These are phyloP conservation scores for Fusarium sp. DNA, from an alignment of 2,329 filamentous ascomycete genomes.

Conservation along the genomic window DNA sequence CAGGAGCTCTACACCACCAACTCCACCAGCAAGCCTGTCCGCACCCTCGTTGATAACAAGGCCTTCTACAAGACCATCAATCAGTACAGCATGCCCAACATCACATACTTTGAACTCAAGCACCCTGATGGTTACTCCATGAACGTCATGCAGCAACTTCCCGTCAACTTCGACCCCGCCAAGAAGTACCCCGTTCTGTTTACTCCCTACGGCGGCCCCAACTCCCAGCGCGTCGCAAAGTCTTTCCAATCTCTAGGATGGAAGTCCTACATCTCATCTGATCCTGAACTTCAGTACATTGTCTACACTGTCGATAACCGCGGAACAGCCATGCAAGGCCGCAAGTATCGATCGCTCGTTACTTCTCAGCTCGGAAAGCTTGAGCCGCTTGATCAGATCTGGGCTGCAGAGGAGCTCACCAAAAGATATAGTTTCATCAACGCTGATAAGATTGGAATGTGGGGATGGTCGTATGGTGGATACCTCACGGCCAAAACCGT, in stretches of 20 bases:
- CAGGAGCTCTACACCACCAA: slow-evolving; percentile 71
- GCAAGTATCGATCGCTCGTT: slow-evolving; percentile 68
- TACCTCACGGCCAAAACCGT: slow-evolving; percentile 74
- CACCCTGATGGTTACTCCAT: slow-evolving; percentile 69
- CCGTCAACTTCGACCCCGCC: slow-evolving; percentile 68
- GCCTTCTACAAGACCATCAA: slow-evolving; percentile 63
- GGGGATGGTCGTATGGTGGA: slow-evolving; percentile 75
- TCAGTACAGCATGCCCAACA: slow-evolving; percentile 70
- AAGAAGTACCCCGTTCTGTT: slow-evolving; percentile 75
- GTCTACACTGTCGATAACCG: slow-evolving; percentile 75
- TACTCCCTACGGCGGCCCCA: slow-evolving; percentile 74
- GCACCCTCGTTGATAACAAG: slow-evolving; percentile 69
- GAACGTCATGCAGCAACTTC: slow-evolving; percentile 72
- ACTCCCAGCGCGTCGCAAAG: slow-evolving; percentile 69
- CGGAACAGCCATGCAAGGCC: slow-evolving; percentile 71
- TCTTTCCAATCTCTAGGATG: slow-evolving; percentile 64
- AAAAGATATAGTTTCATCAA: slow-evolving; percentile 64
- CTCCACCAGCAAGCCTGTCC: slow-evolving; percentile 60
- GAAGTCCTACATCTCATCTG: slow-evolving; percentile 71
- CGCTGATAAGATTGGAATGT: slow-evolving; percentile 68
- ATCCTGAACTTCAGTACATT: slow-evolving; percentile 74
- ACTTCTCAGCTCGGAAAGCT: slow-evolving; percentile 68
- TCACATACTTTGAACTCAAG: slow-evolving; percentile 69
- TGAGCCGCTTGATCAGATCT: slow-evolving; percentile 74
- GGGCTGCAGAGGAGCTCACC: slow-evolving; percentile 67